phyloP scores from a whole-genome alignment of 2,329 filamentous ascomycete species.

The Pyrenophora teres region DNA sequence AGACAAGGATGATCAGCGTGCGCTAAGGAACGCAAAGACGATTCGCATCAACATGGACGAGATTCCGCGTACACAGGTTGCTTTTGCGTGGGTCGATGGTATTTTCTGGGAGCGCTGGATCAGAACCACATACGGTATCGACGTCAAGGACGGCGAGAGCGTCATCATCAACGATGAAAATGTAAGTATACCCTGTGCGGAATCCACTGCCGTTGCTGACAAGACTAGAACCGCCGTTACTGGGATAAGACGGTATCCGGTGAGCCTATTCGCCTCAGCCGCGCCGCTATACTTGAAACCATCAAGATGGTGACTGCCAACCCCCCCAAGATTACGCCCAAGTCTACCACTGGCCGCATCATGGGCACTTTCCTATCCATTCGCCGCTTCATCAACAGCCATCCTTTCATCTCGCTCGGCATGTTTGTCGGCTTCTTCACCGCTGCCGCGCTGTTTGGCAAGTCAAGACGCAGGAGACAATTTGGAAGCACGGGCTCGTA shows the following conservation, averaged over 20 bases:
- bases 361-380: constrained; percentile 67
- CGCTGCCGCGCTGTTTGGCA: constrained; percentile 48
- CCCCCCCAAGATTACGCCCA: constrained; percentile 73
- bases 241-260: constrained; percentile 93
- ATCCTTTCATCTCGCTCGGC: constrained; percentile 56
- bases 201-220: constrained; percentile 11
- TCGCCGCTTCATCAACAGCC: constrained; percentile 48
- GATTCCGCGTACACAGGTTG: constrained; percentile 83
- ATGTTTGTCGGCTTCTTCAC: constrained; percentile 63
- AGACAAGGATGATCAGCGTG: constrained; percentile 87
- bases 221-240: constrained; percentile 77
- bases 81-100: constrained; percentile 96
- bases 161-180: constrained; percentile 98
- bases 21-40: constrained; percentile 82
- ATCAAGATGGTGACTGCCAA: constrained; percentile 71
- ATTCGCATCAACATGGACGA: constrained; percentile 91
- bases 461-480: constrained; percentile 41
- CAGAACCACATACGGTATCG: constrained; percentile 89
- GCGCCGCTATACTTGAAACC: constrained; percentile 89
- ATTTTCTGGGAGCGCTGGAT: constrained; percentile 98
- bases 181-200: constrained; percentile 62
- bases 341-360: constrained; percentile 74
- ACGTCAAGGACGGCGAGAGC: constrained; percentile 81
- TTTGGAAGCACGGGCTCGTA: constrained; percentile 62
- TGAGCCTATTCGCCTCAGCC: constrained; percentile 84